Base-by-base conservation (phyloP, 176 grass and related monocot species). In the Microstegium vimineum region DNA sequence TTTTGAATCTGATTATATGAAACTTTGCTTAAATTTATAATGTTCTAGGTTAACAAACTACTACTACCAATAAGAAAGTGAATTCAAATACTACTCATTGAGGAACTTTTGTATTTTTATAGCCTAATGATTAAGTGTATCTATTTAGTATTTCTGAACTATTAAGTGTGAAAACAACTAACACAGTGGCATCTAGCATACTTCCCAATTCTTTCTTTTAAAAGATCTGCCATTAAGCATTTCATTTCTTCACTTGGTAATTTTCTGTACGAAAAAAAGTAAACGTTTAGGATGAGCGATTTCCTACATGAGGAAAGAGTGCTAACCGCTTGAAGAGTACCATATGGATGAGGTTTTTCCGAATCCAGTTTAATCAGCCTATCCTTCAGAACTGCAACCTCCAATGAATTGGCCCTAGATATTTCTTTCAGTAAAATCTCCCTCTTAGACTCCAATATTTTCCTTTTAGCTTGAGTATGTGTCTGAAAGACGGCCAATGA, bases 401-500 rank as follows among this genome's bases (percentile, higher is more conserved):
- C 88, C 70, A 86, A 34, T 37, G 86, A 80, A 66, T 88, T 89
- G 14, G 60, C 84, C 75, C 60, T 79, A 80, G 90, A 86, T 23
- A 75, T 27, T 91, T 95, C 88, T 86, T 75, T 90, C 35, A 88
- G 62, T 70, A 93, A 82, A 91, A 78, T 78, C 69, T 98, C 96
- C 73, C 12, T 98, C 83, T 82, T 98, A 47, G 86, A 84, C 88
- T 98, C 95, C 80, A 95, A 88, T 32, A 98, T 91, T 69, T 95
- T 98, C 85, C 83, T 95, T 83, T 98, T 91, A 52, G 96, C 96
- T 88, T 98, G 96, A 10, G 96, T 98, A 69, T 93, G 93, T 84
- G 96, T 98, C 96, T 98, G 89, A 78, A 78, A 77, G 59, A 61
- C 35, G 13, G 34, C n/a, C 16, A 23, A 43, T 51, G 31, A 35